phyloP scores from a whole-genome alignment of 148 eudicot species.

The Chenopodium quinoa region DNA sequence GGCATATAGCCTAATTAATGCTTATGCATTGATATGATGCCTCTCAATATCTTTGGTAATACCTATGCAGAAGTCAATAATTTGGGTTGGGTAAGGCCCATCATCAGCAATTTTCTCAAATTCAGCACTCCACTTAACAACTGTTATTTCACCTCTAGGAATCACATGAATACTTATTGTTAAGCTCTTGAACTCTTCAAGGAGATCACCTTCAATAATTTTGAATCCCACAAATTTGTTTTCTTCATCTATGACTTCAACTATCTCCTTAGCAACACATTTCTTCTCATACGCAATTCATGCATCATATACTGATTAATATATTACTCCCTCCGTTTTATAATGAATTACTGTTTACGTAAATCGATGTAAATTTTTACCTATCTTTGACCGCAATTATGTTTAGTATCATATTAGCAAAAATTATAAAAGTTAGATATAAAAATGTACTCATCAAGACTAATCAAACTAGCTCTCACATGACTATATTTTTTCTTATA shows the following conservation, averaged over 20 bases:
- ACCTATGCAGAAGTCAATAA: no score
- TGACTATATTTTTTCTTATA: no score
- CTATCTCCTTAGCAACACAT: slow-evolving; percentile 7
- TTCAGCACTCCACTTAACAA: background rate
- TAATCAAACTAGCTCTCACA: no score
- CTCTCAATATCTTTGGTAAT: background rate
- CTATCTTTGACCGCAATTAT: no score
- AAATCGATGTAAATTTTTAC: no score
- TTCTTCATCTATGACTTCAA: slow-evolving; percentile 9
- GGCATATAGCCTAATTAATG: no score
- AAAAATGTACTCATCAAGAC: no score
- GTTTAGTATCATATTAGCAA: no score
- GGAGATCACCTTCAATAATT: slow-evolving; percentile 5
- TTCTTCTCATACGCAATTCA: background rate
- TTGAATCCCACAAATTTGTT: background rate
- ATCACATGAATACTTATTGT: background rate
- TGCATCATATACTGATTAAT: background rate
- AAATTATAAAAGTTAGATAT: no score
- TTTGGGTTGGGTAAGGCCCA: slow-evolving; percentile 13
- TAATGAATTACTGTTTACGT: no score
- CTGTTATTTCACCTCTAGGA: slow-evolving; percentile 1
- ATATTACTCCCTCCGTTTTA: no score
- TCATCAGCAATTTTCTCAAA: slow-evolving; percentile 9
- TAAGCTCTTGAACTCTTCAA: slow-evolving; percentile 1
- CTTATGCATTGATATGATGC: background rate